These are phyloP conservation scores for Exserohilum rostratum DNA, from an alignment of 2,329 filamentous ascomycete genomes.

Conservation along the genomic window DNA sequence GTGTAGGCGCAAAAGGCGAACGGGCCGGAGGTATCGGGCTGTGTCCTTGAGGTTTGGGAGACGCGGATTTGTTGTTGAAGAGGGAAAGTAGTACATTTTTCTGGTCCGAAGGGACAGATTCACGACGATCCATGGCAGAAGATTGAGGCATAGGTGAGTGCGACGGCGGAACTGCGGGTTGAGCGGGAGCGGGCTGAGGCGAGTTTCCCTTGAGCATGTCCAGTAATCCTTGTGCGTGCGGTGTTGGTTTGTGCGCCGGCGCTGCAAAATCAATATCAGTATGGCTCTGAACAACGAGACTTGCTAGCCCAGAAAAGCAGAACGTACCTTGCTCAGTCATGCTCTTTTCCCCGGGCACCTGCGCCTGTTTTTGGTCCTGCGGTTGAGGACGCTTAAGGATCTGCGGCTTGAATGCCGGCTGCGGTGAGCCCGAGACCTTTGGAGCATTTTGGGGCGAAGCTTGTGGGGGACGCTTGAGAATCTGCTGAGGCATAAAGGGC, in stretches of 20 bases:
- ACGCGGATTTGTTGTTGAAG: slow-evolving; percentile 33
- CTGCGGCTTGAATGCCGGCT: slow-evolving; percentile 42
- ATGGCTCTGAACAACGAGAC: too few species aligned
- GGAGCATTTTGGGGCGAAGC: slow-evolving; percentile 12
- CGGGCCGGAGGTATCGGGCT: slow-evolving; percentile 26
- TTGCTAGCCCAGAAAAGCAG: too few species aligned
- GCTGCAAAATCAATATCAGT: slow-evolving; percentile 1
- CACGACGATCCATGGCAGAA: slow-evolving; percentile 32
- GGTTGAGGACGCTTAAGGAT: slow-evolving; percentile 45
- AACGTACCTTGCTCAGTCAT: slow-evolving; percentile 2
- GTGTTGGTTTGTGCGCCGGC: slow-evolving; percentile 14
- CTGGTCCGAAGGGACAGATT: slow-evolving; percentile 38
- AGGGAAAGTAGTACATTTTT: slow-evolving; percentile 47
- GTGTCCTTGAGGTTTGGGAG: slow-evolving; percentile 19
- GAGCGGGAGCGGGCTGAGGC: slow-evolving; percentile 17
- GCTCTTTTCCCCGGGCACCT: not conserved
- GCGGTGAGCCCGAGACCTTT: slow-evolving; percentile 17
- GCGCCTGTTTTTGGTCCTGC: slow-evolving; percentile 20
- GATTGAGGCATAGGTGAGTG: slow-evolving; percentile 15
- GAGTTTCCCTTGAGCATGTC: slow-evolving; percentile 28
- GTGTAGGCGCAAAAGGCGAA: slow-evolving; percentile 35
- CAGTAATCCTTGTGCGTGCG: slow-evolving; percentile 29
- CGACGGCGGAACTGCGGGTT: slow-evolving; percentile 10
- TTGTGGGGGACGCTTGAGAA: slow-evolving; percentile 28
- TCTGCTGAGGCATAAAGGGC: slow-evolving; percentile 38